Evolutionary conservation across 352 stramenopile genomes (phyloP), one percentile per base, ranked within the genome.

Genomic region (Phytopythium sindhum): DNA sequence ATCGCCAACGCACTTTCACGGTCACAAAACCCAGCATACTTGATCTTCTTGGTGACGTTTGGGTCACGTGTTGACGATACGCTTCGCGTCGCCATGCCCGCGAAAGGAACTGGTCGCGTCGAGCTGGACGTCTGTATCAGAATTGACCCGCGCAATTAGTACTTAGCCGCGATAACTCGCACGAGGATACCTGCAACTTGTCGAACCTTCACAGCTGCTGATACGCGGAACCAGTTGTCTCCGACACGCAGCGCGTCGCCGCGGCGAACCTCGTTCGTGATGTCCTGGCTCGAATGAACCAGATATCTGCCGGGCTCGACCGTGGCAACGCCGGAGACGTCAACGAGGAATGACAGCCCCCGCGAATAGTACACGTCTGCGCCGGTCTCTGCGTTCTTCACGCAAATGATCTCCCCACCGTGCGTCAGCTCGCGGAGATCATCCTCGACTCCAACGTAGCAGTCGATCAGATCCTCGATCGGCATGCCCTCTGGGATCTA

Each of bases 31-130:
- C 23, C 15, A 23, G 7, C 60, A 39, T 50, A 86, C 63, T 86
- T 78, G 31, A 91, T 93, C 64, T 95, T 95, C 68, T 91, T 93
- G 12, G 82, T 88, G 11, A 93, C 70, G 57, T 95, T 95, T 6
- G 71, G 78, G 56, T 95, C 86, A 24, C 81, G 76, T 33, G 83
- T 90, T 9, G 86, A 95, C 17, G 84, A 89, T 6, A 92, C 86
- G 57, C 86, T 95, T 55, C 91, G 91, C 3, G 81, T 81, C 14
- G 80, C 63, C 73, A 89, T 85, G 17, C 80, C 81, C 15, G 86
- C 79, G 72, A 92, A 93, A 2, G 81, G 80, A 6, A 73, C 72
- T 23, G 82, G 85, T 1, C 79, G 82, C 12, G 75, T 84, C 24
- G 77, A 83, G 65, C 80, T 91, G 19, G 81, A 89, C 28, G 74